Percentiles rank a stretch among this genome's conserved stretches.
Evolutionary conservation across 164 flowering plant species (phyloP).

Genomic region (Pachysandra terminalis): DNA sequence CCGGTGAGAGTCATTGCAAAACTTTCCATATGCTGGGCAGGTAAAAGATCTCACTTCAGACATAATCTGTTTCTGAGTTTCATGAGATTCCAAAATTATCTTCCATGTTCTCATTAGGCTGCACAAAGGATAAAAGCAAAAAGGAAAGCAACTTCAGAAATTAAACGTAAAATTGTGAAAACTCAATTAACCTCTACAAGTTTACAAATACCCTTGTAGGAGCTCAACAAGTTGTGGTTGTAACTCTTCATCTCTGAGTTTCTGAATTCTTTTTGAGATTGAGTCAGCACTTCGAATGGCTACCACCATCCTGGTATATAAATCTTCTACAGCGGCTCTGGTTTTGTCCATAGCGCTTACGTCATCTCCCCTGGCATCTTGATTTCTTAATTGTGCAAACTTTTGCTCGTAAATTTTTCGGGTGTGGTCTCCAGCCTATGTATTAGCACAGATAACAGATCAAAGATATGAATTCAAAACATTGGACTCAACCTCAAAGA

Average conservation of each 20-base stretch:
- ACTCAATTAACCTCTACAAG: not conserved
- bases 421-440: conserved; percentile 75
- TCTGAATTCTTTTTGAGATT: conserved; percentile 69
- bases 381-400: conserved; percentile 55
- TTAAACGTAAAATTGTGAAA: not conserved
- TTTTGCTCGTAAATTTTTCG: conserved; percentile 70
- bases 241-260: conserved; percentile 83
- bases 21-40: conserved; percentile 66
- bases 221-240: conserved; percentile 86
- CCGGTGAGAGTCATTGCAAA: conserved; percentile 68
- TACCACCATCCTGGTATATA: conserved; percentile 76
- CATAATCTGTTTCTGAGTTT: conserved; percentile 77
- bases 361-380: conserved; percentile 69
- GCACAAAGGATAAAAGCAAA: conserved; percentile 29
- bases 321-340: conserved; percentile 75
- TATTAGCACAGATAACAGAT: conserved; percentile 1
- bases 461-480: no score
- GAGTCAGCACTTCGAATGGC: conserved; percentile 83
- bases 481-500: no score
- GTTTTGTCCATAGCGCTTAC: conserved; percentile 56
- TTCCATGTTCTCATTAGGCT: conserved; percentile 71
- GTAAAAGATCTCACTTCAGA: conserved; percentile 64
- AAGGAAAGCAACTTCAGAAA: conserved; percentile 1
- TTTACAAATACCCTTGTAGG: conserved; percentile 68
- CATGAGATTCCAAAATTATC: conserved; percentile 76